Conservation (phyloP, 2,329 filamentous ascomycete species). For the Phaeosphaeriaceae sp. region DNA sequence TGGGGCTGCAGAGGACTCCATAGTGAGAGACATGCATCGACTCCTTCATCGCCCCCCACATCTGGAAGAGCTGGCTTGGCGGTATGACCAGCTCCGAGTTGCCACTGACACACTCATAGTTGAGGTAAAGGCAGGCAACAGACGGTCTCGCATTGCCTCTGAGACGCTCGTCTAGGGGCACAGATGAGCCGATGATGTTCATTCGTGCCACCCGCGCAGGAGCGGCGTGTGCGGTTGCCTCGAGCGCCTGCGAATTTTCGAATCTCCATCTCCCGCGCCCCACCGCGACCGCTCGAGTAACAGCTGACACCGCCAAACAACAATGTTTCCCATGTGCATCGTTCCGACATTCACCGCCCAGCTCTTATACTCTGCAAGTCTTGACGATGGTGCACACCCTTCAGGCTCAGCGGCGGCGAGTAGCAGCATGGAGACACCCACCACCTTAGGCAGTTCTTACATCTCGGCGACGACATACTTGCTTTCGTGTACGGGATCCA, state of each 20-base stretch:
- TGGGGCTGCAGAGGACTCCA: not conserved
- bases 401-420: not conserved
- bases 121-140: slow-evolving; percentile 2
- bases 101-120: not conserved
- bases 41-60: not conserved
- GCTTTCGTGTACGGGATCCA: not conserved
- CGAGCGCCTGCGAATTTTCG: no score
- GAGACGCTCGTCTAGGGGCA: not conserved
- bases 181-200: not conserved
- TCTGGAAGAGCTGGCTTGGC: slow-evolving; percentile 1
- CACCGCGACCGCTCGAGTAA: not conserved
- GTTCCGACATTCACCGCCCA: not conserved
- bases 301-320: not conserved
- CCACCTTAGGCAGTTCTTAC: not conserved
- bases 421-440: not conserved
- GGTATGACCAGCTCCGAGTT: slow-evolving; percentile 2
- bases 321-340: not conserved
- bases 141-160: not conserved
- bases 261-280: no score
- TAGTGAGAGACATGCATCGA: slow-evolving; percentile 8
- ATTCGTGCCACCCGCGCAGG: not conserved
- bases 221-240: slow-evolving; percentile 3
- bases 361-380: not conserved
- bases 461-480: not conserved
- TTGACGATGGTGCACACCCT: not conserved